phyloP scores from a whole-genome alignment of 1,284 basidiomycete species.

The Pseudozyma flocculosa region DNA sequence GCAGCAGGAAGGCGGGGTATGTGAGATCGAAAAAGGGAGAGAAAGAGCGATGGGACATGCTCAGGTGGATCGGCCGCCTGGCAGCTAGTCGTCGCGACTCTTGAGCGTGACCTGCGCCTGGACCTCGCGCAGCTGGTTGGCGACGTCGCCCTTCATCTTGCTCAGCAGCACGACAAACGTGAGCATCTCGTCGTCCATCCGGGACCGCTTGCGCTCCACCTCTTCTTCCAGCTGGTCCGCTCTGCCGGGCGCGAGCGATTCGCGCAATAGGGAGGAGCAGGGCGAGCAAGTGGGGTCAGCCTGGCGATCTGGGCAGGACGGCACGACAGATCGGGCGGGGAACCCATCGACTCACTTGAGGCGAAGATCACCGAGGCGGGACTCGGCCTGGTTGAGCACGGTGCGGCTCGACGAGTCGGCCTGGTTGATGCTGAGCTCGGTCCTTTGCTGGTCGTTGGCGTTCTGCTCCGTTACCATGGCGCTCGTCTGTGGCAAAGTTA shows the following conservation, averaged over 20 bases:
- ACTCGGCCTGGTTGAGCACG: constrained; percentile 15
- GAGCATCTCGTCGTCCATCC: constrained; percentile 42
- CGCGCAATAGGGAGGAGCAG: no score
- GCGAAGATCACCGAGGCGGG: constrained; percentile 4
- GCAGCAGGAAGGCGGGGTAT: no score
- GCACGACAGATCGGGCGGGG: neutral
- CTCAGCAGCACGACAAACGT: constrained; percentile 34
- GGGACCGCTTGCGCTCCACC: constrained; percentile 26
- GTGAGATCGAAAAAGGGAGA: no score
- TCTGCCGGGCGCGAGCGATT: neutral
- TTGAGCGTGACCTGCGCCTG: constrained; percentile 37
- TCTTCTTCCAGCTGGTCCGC: constrained; percentile 39
- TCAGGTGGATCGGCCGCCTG: no score
- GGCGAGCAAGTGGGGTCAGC: no score
- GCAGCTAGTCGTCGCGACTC: constrained; percentile 35
- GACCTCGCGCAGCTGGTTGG: constrained; percentile 29
- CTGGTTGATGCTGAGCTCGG: neutral
- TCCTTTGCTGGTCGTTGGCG: neutral
- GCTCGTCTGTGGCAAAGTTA: no score
- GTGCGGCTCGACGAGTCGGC: neutral
- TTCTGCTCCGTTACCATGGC: neutral
- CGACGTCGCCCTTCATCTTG: constrained; percentile 42
- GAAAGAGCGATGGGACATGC: no score
- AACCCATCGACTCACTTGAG: constrained; percentile 13
- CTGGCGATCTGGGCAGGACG: neutral